Percentiles rank a stretch among this genome's conserved stretches.
Evolutionary conservation across 2,329 filamentous ascomycete species (phyloP).

Genomic region (Claviceps sorghi): DNA sequence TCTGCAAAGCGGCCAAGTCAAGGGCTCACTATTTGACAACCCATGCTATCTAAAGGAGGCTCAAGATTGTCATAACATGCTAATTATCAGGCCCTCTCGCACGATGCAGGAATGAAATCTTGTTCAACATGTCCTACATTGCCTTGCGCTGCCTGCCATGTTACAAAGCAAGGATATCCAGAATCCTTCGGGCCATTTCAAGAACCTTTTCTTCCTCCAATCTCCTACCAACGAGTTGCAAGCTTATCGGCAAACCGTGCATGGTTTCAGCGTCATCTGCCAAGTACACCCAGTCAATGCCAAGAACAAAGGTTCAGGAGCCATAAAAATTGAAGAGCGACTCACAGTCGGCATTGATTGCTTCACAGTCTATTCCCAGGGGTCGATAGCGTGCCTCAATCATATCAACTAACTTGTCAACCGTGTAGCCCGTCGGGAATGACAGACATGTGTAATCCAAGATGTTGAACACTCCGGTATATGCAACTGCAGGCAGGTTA

Average conservation of each 20-base stretch:
- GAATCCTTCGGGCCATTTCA: conserved; percentile 16
- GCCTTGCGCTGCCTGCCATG: too few species aligned
- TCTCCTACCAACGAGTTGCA: conserved; percentile 28
- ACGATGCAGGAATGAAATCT: too few species aligned
- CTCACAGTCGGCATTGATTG: conserved; percentile 29
- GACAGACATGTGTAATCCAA: conserved; percentile 33
- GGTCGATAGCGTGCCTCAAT: conserved; percentile 17
- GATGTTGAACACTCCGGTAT: conserved; percentile 35
- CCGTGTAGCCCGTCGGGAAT: conserved; percentile 28
- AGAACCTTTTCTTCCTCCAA: conserved; percentile 28
- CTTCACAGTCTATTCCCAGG: conserved; percentile 22
- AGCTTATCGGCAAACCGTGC: conserved; percentile 27
- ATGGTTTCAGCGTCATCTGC: conserved; percentile 25
- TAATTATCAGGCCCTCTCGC: too few species aligned
- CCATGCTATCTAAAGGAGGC: too few species aligned
- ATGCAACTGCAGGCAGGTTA: conserved; percentile 23
- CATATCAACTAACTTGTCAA: conserved; percentile 25
- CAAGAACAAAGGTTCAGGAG: neutral
- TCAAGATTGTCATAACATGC: too few species aligned
- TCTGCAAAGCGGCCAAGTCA: too few species aligned
- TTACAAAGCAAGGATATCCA: conserved; percentile 5
- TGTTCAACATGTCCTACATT: too few species aligned
- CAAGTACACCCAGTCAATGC: neutral
- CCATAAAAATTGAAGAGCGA: conserved; percentile 1
- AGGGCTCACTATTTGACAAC: too few species aligned